Percentiles rank a stretch among this genome's conserved stretches.
phyloP scores from a whole-genome alignment of 2,329 filamentous ascomycete genomes.

The Exophiala lecanii-corni region DNA sequence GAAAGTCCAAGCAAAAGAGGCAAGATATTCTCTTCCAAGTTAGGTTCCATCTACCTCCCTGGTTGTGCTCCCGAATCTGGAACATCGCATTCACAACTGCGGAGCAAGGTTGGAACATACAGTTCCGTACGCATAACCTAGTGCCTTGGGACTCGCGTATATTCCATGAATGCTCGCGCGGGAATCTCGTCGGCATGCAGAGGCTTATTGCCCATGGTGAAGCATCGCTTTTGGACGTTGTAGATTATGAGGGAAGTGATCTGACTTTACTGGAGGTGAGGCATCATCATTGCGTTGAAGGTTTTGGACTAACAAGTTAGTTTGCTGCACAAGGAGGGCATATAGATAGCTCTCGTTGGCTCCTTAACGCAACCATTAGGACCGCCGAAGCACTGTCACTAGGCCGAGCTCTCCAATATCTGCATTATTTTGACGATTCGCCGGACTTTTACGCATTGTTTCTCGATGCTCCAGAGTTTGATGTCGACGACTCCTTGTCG shows the following conservation, averaged over 20 bases:
- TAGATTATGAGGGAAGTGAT: background rate
- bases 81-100: slow-evolving; percentile 1
- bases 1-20: no score
- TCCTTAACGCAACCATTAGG: background rate
- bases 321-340: background rate
- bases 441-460: background rate
- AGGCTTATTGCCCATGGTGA: slow-evolving; percentile 4
- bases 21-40: no score
- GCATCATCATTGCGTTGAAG: no score
- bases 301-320: background rate
- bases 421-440: background rate
- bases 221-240: slow-evolving; percentile 6
- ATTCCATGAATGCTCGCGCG: background rate
- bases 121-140: slow-evolving; percentile 5
- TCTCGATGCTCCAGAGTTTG: slow-evolving; percentile 1
- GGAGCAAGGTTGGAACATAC: slow-evolving; percentile 5
- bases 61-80: slow-evolving; percentile 4
- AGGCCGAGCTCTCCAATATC: slow-evolving; percentile 3
- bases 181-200: slow-evolving; percentile 4
- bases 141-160: slow-evolving; percentile 3
- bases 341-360: background rate
- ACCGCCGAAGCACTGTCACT: background rate
- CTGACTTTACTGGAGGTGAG: slow-evolving; percentile 1
- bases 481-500: background rate
- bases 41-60: slow-evolving; percentile 4